Evolutionary conservation across 1,139 yeast species (phyloP), one percentile per base, ranked within the genome.

Genomic region (Blastobotrys indianensis): DNA sequence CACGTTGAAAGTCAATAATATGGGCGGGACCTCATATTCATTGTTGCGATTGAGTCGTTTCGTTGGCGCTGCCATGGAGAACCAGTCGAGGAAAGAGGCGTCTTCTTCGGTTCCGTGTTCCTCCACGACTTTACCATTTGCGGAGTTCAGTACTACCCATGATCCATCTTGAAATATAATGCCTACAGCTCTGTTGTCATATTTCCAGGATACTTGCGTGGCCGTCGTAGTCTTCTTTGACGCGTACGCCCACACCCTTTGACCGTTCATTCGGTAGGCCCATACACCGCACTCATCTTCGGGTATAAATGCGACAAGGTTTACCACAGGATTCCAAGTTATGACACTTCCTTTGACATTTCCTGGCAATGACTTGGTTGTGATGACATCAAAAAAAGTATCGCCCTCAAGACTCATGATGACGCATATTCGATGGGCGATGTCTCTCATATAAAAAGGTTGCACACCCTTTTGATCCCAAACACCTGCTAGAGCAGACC

Each of bases 311-410:
- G 78, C 74, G 34, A 79, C 56, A 37, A 79, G 63, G 53, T 77
- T 78, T 69, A 78, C 73, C 9, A 73, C 66, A 0, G 84, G 83
- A 56, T 81, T 77, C 76, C 81, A 75, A 46, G 71, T 66, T 45
- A 76, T 55, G 41, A 72, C 64, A 42, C 61, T 65, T 1, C 75
- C 72, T 50, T 72, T 72, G 31, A 76, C 52, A 20, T 47, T 38
- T 39, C 55, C 51, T 4, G 64, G 59, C 32, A 60, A 46, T 3
- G 51, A 42, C 48, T 48, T 52, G 15, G 52, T 55, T 11, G 47
- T 48, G 34, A 52, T 28, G 34, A 39, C 12, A 36, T 33, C 42
- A 20, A 42, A 46, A 41, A 41, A 33, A 20, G n/a, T 25, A 5
- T 28, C 23, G 32, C 11, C 28, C 5, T 3, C 30, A n/a, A 20